Conservation (phyloP, 1,284 basidiomycete species). For the Veloporphyrellus conicus region DNA sequence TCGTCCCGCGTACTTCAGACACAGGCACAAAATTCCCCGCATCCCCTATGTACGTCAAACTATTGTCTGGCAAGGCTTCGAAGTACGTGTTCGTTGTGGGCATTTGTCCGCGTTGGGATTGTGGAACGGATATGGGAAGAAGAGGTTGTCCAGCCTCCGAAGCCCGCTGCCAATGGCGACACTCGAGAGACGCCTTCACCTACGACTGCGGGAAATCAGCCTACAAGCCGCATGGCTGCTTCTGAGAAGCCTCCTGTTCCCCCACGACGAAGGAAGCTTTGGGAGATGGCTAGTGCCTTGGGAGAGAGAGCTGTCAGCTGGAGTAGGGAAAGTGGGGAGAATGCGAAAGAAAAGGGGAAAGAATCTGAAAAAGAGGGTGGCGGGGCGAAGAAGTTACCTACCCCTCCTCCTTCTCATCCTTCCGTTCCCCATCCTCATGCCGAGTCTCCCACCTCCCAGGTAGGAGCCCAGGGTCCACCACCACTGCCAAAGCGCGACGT, state of each 20-base stretch:
- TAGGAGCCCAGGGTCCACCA: slow-evolving; percentile 19
- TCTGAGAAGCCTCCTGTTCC: slow-evolving; percentile 46
- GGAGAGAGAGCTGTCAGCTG: slow-evolving; percentile 51
- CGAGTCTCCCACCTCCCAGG: slow-evolving; percentile 16
- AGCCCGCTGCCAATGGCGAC: slow-evolving; percentile 17
- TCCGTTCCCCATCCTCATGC: slow-evolving; percentile 21
- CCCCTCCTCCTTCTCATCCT: slow-evolving; percentile 42
- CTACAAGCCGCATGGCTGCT: background rate
- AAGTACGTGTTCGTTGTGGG: slow-evolving; percentile 88
- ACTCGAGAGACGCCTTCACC: background rate
- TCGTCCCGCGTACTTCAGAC: slow-evolving; percentile 22
- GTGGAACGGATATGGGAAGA: slow-evolving; percentile 86
- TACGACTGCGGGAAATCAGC: slow-evolving; percentile 2
- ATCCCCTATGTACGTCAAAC: slow-evolving; percentile 71
- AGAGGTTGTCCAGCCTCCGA: slow-evolving; percentile 46
- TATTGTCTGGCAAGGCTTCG: slow-evolving; percentile 79
- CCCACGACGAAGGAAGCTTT: slow-evolving; percentile 49
- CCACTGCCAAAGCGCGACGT: slow-evolving; percentile 27
- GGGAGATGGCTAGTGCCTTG: slow-evolving; percentile 55
- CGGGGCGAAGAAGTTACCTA: slow-evolving; percentile 26
- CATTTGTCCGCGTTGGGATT: slow-evolving; percentile 77
- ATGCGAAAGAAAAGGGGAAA: slow-evolving; percentile 36
- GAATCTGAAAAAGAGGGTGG: slow-evolving; percentile 25
- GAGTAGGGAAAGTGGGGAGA: slow-evolving; percentile 26
- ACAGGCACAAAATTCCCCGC: slow-evolving; percentile 34